These are phyloP conservation scores for Forsythia viridissima DNA, from an alignment of 257 asterid species.

Conservation along the genomic window DNA sequence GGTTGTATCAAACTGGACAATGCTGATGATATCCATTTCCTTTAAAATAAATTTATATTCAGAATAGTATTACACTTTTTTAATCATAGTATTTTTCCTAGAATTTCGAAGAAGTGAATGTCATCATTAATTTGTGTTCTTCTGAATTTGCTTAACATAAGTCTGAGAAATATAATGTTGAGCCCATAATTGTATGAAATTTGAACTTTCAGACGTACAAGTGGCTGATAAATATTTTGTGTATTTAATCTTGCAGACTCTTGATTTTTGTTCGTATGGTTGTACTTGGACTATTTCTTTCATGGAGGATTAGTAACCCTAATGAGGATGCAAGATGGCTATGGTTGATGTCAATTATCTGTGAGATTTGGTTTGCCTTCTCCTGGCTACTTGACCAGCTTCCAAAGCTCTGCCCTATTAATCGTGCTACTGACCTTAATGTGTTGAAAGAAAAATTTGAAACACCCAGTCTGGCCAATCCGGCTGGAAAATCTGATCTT, in stretches of 20 bases:
- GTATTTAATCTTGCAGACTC: conserved; percentile 42
- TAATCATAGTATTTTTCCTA: not conserved
- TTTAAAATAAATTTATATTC: not conserved
- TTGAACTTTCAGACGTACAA: not conserved
- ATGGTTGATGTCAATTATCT: conserved; percentile 71
- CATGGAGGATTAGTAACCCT: conserved; percentile 66
- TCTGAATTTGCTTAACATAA: not conserved
- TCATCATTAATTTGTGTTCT: not conserved
- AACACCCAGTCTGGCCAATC: conserved; percentile 48
- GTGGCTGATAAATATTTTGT: not conserved
- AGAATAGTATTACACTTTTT: not conserved
- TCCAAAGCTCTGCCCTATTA: conserved; percentile 68
- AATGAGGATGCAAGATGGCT: conserved; percentile 77
- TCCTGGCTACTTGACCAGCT: conserved; percentile 90
- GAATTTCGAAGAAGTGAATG: too few species aligned
- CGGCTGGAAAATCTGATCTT: conserved; percentile 71
- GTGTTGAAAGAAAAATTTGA: conserved; percentile 74
- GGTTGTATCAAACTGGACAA: too few species aligned
- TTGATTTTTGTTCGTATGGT: conserved; percentile 59
- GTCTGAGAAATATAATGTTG: not conserved
- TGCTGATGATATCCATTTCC: too few species aligned
- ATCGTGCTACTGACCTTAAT: conserved; percentile 69
- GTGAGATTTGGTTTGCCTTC: conserved; percentile 84
- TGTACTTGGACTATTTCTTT: conserved; percentile 62
- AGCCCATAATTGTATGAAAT: not conserved